Conservation (phyloP, 2,329 filamentous ascomycete species). For the Cordyceps pruinosa region DNA sequence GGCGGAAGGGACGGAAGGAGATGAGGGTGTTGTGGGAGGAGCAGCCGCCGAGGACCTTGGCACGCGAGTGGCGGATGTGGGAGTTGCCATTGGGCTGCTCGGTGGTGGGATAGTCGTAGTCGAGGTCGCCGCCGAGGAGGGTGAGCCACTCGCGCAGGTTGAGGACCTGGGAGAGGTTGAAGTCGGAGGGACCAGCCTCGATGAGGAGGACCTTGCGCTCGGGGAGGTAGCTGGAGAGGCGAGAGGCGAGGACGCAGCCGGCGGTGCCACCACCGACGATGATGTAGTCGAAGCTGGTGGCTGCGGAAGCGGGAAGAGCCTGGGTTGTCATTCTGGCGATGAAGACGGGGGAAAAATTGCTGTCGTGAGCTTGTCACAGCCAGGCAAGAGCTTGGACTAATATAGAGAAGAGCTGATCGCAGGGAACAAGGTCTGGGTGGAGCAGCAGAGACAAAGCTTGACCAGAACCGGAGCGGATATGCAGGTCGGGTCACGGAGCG, state of each 20-base stretch:
- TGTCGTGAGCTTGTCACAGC: neutral
- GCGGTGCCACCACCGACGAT: conserved; percentile 81
- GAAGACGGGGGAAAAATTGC: neutral
- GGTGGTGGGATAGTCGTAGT: conserved; percentile 85
- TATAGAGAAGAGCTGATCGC: neutral
- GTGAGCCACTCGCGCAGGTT: conserved; percentile 82
- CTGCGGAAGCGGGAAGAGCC: conserved; percentile 55
- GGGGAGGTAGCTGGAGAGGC: conserved; percentile 76
- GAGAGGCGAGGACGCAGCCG: conserved; percentile 75
- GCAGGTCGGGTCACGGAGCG: neutral
- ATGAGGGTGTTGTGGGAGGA: conserved; percentile 93
- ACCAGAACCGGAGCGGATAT: conserved; percentile 4
- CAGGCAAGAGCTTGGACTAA: neutral
- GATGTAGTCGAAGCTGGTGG: conserved; percentile 72
- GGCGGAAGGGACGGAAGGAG: conserved; percentile 84
- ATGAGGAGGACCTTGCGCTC: conserved; percentile 75
- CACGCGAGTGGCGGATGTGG: conserved; percentile 83
- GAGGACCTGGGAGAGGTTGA: conserved; percentile 78
- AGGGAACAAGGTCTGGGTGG: neutral
- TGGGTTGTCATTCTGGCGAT: conserved; percentile 56
- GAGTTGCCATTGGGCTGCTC: conserved; percentile 92
- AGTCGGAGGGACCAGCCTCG: conserved; percentile 85
- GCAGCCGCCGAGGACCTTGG: conserved; percentile 87
- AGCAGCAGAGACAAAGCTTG: neutral
- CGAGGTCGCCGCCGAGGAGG: conserved; percentile 77